Percentiles rank a stretch among this genome's conserved stretches.
Conservation (phyloP, 306 rosid genomes). For the Cucumis hystrix region DNA sequence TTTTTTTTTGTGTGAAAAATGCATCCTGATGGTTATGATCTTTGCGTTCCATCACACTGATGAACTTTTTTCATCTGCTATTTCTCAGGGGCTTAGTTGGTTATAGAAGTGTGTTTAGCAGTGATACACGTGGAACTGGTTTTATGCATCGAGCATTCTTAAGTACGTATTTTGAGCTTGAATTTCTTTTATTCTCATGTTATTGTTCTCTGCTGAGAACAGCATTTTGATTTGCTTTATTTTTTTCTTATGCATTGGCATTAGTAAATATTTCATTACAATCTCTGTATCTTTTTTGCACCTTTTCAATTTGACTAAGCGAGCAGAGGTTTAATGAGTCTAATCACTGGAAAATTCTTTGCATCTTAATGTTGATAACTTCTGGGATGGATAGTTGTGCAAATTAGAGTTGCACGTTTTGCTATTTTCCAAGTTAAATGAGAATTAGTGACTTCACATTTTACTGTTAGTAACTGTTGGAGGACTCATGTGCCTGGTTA, state of each 20-base stretch:
- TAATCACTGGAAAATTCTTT: background rate
- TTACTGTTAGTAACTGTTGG: background rate
- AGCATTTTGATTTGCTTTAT: background rate
- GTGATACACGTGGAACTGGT: slow-evolving; percentile 99
- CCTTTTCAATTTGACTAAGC: background rate
- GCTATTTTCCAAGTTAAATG: background rate
- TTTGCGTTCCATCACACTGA: background rate
- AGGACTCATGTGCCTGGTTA: background rate
- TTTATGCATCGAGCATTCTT: slow-evolving; percentile 97
- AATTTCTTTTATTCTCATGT: background rate
- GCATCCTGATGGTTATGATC: background rate
- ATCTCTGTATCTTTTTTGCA: background rate
- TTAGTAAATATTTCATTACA: too few species aligned
- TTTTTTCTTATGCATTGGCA: background rate
- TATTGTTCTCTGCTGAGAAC: background rate
- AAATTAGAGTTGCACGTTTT: background rate
- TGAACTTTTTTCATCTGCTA: background rate
- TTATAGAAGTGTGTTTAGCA: slow-evolving; percentile 93
- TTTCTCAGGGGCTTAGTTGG: slow-evolving; percentile 93
- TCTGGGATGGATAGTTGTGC: background rate
- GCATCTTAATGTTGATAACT: background rate
- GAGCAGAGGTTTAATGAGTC: background rate
- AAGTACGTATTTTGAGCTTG: slow-evolving; percentile 33
- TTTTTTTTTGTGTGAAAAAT: background rate
- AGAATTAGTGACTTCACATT: background rate